Base-by-base conservation (phyloP, 495 filamentous ascomycete species). In the Hypomontagnella monticulosa region DNA sequence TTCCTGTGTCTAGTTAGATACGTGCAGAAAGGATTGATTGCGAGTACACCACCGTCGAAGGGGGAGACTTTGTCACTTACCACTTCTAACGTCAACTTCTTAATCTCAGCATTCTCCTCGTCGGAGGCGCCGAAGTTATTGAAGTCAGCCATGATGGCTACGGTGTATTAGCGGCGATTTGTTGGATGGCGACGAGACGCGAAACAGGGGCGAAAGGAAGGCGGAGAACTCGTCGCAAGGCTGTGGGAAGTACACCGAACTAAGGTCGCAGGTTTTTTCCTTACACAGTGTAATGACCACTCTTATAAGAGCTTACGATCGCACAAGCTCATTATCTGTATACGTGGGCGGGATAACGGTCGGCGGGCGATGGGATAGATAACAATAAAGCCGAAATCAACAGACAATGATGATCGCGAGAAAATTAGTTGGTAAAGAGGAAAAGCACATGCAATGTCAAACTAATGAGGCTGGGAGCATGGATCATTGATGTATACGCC, bases 21-120 rank as follows among this genome's bases (percentile, higher is more conserved):
- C 20, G 41, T 14, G n/a, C 36, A 46, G 18, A 50, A 18, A 37
- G 16, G 15, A 23, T 50, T 60, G 30, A 42, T 64, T 41, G 57
- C 23, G 4, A 38, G n/a, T 38, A 11, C 15, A 19, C 16, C 23
- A 41, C 38, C 10, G 30, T 11, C 12, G 9, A 37, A 38, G 19
- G 6, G n/a, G 18, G 37, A 10, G 8, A 37, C 34, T 37, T 18
- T 14, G 16, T 20, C 30, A 81, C 90, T 69, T 84, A 97, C 93
- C 70, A 97, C 84, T 72, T 94, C 91, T 36, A 78, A 76, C 38
- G 89, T 88, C 14, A 95, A 84, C 76, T 91, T 90, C 78, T 84
- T 88, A 61, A 96, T 84, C 81, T 96, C 92, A 44, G 84, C 85
- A 72, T 92, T 93, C 75, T 95, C 91, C 76, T 96, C 92, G 20